These are phyloP conservation scores for Millerozyma acaciae DNA, from an alignment of 805 yeast species.

Conservation along the genomic window DNA sequence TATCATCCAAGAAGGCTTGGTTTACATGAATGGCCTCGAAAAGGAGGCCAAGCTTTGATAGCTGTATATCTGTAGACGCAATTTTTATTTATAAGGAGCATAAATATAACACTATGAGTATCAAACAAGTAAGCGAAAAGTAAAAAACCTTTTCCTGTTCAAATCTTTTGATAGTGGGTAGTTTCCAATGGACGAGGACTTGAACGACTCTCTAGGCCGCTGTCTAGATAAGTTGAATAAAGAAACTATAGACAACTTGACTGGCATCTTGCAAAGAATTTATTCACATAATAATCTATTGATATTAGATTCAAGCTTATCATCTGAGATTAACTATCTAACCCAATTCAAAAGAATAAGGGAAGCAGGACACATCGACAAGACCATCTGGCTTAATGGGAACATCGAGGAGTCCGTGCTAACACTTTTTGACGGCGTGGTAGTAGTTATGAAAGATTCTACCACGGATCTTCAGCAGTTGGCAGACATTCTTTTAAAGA, in stretches of 20 bases:
- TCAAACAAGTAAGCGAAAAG: no score
- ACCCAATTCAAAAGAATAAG: conserved; percentile 54
- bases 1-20: conserved; percentile 62
- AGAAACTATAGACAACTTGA: conserved; percentile 17
- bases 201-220: no score
- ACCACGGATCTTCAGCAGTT: conserved; percentile 11
- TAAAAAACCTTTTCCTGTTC: no score
- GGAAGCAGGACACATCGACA: conserved; percentile 45
- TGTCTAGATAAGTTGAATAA: conserved; percentile 10
- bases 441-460: conserved; percentile 13
- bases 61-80: background rate
- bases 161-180: no score
- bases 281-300: conserved; percentile 27
- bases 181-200: no score
- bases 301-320: conserved; percentile 44
- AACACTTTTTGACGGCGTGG: conserved; percentile 14
- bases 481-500: conserved; percentile 7
- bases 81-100: background rate
- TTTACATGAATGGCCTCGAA: conserved; percentile 23
- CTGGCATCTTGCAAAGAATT: conserved; percentile 18
- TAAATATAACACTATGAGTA: background rate
- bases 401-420: conserved; percentile 9
- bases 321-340: conserved; percentile 49
- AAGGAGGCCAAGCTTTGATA: conserved; percentile 12
- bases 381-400: conserved; percentile 44